These are phyloP conservation scores for Vitis amurensis DNA, from an alignment of 164 flowering plant genomes.

Conservation along the genomic window DNA sequence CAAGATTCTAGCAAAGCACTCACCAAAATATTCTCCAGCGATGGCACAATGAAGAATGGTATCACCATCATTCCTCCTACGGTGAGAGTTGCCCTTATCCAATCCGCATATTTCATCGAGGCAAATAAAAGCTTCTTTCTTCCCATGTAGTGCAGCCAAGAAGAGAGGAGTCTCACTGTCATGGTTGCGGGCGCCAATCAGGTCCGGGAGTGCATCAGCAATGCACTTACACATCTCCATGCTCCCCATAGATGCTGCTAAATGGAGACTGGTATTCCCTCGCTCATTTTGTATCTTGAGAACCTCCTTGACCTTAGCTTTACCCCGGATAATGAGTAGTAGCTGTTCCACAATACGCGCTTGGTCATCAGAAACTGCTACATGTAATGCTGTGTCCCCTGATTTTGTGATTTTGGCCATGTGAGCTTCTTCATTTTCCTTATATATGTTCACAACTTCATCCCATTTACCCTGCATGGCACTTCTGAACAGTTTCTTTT, in stretches of 20 bases:
- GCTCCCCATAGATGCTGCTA: constrained; percentile 34
- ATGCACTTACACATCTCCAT: constrained; percentile 24
- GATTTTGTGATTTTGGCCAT: constrained; percentile 19
- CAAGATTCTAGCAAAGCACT: neutral
- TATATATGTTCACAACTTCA: constrained; percentile 15
- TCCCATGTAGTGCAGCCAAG: constrained; percentile 32
- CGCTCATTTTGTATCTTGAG: constrained; percentile 13
- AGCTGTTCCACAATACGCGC: constrained; percentile 14
- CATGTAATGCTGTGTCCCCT: constrained; percentile 35
- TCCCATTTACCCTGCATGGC: constrained; percentile 30
- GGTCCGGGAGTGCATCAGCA: neutral
- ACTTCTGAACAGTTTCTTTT: neutral
- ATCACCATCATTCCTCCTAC: constrained; percentile 27
- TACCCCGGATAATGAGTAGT: neutral
- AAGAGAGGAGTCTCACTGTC: constrained; percentile 36
- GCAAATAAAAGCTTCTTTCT: constrained; percentile 24
- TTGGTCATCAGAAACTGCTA: constrained; percentile 27
- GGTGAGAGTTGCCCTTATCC: neutral
- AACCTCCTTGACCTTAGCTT: neutral
- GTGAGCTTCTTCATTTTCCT: neutral
- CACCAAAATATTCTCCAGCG: constrained; percentile 32
- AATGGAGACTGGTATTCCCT: constrained; percentile 32
- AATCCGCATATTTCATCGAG: constrained; percentile 1
- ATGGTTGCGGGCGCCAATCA: constrained; percentile 12
- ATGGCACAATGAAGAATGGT: constrained; percentile 39